Evolutionary conservation across 805 yeast species (phyloP).

Genomic region (Wickerhamiella alocasiicola): DNA sequence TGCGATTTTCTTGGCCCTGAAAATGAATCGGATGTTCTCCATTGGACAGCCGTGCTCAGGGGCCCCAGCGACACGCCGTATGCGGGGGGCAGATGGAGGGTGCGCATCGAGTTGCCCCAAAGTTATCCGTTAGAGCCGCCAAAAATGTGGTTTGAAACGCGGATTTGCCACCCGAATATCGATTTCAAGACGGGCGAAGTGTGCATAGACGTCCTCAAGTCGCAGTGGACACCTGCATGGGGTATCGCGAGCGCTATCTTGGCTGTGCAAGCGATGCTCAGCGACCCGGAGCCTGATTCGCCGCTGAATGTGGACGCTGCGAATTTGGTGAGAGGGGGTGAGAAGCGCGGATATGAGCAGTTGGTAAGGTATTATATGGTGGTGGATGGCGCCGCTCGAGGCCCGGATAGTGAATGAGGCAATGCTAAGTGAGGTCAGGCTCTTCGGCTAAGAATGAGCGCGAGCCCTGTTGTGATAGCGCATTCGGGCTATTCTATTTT

Average conservation of each 20-base stretch:
- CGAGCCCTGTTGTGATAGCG: too few species aligned
- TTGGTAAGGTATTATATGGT: conserved; percentile 24
- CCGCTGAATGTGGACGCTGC: conserved; percentile 33
- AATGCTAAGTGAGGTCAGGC: too few species aligned
- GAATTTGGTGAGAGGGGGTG: conserved; percentile 26
- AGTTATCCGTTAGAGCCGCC: conserved; percentile 43
- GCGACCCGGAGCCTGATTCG: conserved; percentile 29
- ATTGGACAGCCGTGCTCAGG: conserved; percentile 23
- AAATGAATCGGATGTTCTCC: conserved; percentile 19
- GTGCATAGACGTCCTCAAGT: conserved; percentile 29
- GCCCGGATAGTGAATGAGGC: too few species aligned
- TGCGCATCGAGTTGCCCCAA: conserved; percentile 31
- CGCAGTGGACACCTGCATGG: conserved; percentile 33
- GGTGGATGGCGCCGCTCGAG: conserved; percentile 15
- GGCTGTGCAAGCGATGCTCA: conserved; percentile 29
- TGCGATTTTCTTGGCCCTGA: conserved; percentile 20
- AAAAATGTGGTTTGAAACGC: conserved; percentile 30
- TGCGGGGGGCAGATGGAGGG: conserved; percentile 39
- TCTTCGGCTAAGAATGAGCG: too few species aligned
- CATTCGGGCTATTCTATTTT: too few species aligned
- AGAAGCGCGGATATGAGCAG: conserved; percentile 22
- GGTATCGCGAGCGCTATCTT: conserved; percentile 27
- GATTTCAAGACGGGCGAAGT: conserved; percentile 30
- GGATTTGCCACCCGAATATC: conserved; percentile 29
- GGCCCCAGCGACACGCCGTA: conserved; percentile 34